Evolutionary conservation across 495 filamentous ascomycete species (phyloP), one percentile per base, ranked within the genome.

Genomic region (Penicillium tannophilum): DNA sequence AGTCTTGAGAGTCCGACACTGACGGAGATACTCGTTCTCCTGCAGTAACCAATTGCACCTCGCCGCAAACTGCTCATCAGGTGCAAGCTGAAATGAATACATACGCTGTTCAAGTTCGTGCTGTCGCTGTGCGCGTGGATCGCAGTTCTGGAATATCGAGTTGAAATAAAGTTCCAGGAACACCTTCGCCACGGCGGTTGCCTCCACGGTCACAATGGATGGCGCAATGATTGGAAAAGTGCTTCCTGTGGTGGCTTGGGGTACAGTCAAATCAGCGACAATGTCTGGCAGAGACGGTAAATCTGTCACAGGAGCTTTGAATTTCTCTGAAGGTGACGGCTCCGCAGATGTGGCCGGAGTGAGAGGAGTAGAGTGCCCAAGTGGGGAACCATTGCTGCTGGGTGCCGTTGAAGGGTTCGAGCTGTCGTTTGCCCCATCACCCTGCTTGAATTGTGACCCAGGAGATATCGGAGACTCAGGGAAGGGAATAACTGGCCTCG

Each of bases 131-230:
- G 82, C 83, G 2, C 93, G 86, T 59, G 87, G 73, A 42, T 82
- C 84, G 6, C 75, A 58, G 33, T 73, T 72, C 33, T 75, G 71
- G 42, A 88, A 80, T 12, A 91, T 72, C 8, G 82, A 72, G 63
- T 90, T 86, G 76, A 90, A 97, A 63, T 93, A 81, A 4, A 86
- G 90, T 65, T 98, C 93, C 24, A 98, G 82, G 61, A 84, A 96
- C 24, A 95, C 82, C 71, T 97, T 97, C 33, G 91, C 88, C 9
- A 89, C 87, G 0, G 91, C 83, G 8, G 86, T 83, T 43, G 82
- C 82, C 71, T 98, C 93, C 4, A 90, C 87, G 0, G 91, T 96
- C 11, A 83, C 60, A 51, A 96, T 82, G 10, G 90, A 87, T 12
- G 89, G 88, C 14, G 63, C 52, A 8, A 56, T 48, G 6, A 24